Evolutionary conservation across 768 basidiomycete species (phyloP), one percentile per base, ranked within the genome.

Genomic region (Collybiopsis luxurians): DNA sequence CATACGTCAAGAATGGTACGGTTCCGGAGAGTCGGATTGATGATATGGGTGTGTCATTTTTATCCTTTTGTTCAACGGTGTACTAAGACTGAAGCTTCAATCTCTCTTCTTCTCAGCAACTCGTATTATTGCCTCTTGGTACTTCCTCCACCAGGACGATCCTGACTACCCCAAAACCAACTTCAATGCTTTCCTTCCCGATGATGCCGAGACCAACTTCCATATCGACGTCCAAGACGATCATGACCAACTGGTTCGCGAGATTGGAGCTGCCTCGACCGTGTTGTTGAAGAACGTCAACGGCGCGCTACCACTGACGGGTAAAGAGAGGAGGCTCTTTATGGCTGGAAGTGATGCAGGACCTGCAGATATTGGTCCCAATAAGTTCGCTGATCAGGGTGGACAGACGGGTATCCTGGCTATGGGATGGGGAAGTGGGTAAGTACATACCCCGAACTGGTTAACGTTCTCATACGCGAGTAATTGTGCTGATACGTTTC

Each of bases 391-490:
- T 7, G 87, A 92, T 60, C 82, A 79, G 63, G 75, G 73, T 23
- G 85, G 86, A 24, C 71, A 75, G 28, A 81, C 79, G 47, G 92
- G 92, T 10, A 78, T 89, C 17, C 77, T 97, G 21, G 92, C 92
- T 7, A 88, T 94, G 87, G 93, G 93, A 13, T 97, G 95, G 95
- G 95, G 92, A 36, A 89, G 87, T 49, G 92, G 92, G 71, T 77
- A 44, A 38, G 72, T 63, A 11, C 11, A 19, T 6, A n/a, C n/a
- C n/a, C n/a, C n/a, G n/a, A n/a, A n/a, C n/a, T n/a, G n/a, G n/a
- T n/a, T n/a, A n/a, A n/a, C n/a, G n/a, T n/a, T n/a, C n/a, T n/a
- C n/a, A n/a, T n/a, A n/a, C n/a, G n/a, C n/a, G n/a, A n/a, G n/a
- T n/a, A n/a, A n/a, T n/a, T n/a, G n/a, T n/a, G 26, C 9, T n/a